Evolutionary conservation across 2,329 filamentous ascomycete species (phyloP).

Genomic region (Tricladium varicosporioides): DNA sequence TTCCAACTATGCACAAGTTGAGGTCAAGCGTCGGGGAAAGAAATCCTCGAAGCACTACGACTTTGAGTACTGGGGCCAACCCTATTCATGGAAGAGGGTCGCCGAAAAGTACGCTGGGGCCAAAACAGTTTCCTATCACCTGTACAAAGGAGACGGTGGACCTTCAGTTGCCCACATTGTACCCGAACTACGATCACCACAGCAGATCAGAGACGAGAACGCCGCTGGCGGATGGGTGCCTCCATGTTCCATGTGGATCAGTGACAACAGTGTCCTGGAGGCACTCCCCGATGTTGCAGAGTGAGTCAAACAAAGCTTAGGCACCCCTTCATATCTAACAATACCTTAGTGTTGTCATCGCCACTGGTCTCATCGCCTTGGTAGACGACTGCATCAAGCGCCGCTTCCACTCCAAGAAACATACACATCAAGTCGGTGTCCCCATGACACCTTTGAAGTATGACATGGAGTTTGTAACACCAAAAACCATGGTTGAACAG

Average conservation of each 20-base stretch:
- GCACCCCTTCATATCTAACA: slow-evolving; percentile 7
- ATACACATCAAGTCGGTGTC: slow-evolving; percentile 48
- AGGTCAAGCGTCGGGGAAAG: slow-evolving; percentile 68
- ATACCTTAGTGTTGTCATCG: slow-evolving; percentile 71
- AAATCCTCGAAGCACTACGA: slow-evolving; percentile 75
- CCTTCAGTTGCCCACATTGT: slow-evolving; percentile 79
- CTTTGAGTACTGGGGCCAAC: slow-evolving; percentile 90
- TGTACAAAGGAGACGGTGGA: slow-evolving; percentile 64
- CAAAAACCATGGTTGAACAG: slow-evolving; percentile 61
- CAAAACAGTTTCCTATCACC: slow-evolving; percentile 72
- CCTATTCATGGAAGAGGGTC: slow-evolving; percentile 80
- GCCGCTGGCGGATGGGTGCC: slow-evolving; percentile 85
- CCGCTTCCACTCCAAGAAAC: slow-evolving; percentile 38
- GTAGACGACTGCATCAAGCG: slow-evolving; percentile 86
- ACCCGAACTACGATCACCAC: slow-evolving; percentile 70
- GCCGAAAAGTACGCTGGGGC: slow-evolving; percentile 63
- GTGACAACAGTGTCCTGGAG: slow-evolving; percentile 64
- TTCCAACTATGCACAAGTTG: slow-evolving; percentile 93
- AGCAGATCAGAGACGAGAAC: slow-evolving; percentile 69
- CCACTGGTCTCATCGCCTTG: slow-evolving; percentile 84
- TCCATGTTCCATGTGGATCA: slow-evolving; percentile 88
- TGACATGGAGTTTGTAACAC: slow-evolving; percentile 60
- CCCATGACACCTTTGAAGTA: slow-evolving; percentile 46
- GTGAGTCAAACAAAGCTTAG: slow-evolving; percentile 51
- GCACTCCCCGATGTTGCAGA: slow-evolving; percentile 80